These are phyloP conservation scores for Musa troglodytarum DNA, from an alignment of 176 grass and related monocot genomes.

Conservation along the genomic window DNA sequence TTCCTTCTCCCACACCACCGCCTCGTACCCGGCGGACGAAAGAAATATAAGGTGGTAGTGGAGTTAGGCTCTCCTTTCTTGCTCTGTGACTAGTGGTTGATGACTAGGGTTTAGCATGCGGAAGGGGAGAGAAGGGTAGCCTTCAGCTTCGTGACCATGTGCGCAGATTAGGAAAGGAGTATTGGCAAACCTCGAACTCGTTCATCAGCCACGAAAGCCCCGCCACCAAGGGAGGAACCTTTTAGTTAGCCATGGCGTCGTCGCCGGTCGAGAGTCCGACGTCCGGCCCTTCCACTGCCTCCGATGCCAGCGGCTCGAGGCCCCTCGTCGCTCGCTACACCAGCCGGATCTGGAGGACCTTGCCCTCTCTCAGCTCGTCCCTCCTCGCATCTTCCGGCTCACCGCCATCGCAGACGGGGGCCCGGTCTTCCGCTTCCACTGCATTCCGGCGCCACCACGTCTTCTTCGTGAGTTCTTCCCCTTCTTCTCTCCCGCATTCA, in stretches of 20 bases:
- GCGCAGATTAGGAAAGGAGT: too few relatives aligned
- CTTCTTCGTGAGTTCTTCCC: slow-evolving; percentile 3
- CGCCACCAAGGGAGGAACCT: background rate
- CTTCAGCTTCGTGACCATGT: too few relatives aligned
- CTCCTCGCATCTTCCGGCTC: background rate
- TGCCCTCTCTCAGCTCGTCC: slow-evolving; percentile 5
- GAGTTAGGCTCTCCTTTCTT: too few relatives aligned
- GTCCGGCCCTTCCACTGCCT: background rate
- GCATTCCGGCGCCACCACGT: background rate
- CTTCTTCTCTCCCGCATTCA: too few relatives aligned
- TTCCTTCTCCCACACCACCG: too few relatives aligned
- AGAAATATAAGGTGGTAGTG: too few relatives aligned
- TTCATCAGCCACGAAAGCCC: background rate
- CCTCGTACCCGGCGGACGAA: too few relatives aligned
- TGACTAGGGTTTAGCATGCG: too few relatives aligned
- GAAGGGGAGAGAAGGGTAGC: too few relatives aligned
- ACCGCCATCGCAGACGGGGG: background rate
- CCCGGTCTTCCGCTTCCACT: slow-evolving; percentile 14
- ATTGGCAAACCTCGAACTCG: too few relatives aligned
- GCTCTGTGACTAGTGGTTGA: too few relatives aligned
- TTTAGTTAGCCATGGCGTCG: background rate
- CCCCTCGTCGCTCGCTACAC: background rate
- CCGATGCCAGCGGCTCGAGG: background rate
- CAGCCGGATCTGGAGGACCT: slow-evolving; percentile 8
- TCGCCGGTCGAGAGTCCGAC: slow-evolving; percentile 1